A percentile compares a stretch with the other conserved stretches of the same genome.
Evolutionary conservation across 306 rosid genomes (phyloP).

Genomic region (Abrus pulchellus): DNA sequence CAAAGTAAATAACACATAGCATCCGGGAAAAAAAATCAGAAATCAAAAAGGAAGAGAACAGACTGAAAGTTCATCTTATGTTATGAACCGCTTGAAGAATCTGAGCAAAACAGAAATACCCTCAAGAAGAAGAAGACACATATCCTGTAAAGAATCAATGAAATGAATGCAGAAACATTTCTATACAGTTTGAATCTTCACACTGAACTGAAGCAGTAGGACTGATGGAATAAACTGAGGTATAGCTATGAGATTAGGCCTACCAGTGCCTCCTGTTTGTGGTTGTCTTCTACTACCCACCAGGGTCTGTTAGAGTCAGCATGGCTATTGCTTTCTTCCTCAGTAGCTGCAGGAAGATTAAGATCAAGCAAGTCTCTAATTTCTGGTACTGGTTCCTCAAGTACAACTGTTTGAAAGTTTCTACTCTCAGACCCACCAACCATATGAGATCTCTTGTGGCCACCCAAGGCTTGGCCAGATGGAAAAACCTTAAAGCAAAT

Average conservation of each 20-base stretch:
- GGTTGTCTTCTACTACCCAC: conserved; percentile 65
- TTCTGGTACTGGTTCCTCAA: conserved; percentile 64
- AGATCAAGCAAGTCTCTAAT: conserved; percentile 85
- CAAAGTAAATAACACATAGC: conserved; percentile 36
- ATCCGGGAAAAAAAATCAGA: conserved; percentile 1
- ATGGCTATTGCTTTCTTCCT: conserved; percentile 59
- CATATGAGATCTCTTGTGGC: conserved; percentile 93
- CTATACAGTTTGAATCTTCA: conserved; percentile 67
- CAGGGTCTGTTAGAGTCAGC: conserved; percentile 60
- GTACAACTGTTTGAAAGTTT: conserved; percentile 44
- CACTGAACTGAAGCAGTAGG: conserved; percentile 43
- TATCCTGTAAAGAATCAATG: conserved; percentile 78
- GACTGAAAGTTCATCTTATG: conserved; percentile 24
- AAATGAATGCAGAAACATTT: conserved; percentile 61
- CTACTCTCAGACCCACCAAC: conserved; percentile 53
- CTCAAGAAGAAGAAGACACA: conserved; percentile 47
- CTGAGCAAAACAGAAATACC: conserved; percentile 56
- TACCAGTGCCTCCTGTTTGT: conserved; percentile 58
- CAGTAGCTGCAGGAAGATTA: conserved; percentile 89
- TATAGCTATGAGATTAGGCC: conserved; percentile 59
- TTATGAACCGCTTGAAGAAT: conserved; percentile 49
- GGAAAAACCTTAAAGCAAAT: conserved; percentile 76
- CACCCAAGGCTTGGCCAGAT: conserved; percentile 96
- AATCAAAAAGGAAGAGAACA: conserved; percentile 10
- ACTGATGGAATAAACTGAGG: conserved; percentile 29